Evolutionary conservation across 371 early-diverging fungal species (phyloP).

Genomic region (Ecytonucleospora hepatopenaei): DNA sequence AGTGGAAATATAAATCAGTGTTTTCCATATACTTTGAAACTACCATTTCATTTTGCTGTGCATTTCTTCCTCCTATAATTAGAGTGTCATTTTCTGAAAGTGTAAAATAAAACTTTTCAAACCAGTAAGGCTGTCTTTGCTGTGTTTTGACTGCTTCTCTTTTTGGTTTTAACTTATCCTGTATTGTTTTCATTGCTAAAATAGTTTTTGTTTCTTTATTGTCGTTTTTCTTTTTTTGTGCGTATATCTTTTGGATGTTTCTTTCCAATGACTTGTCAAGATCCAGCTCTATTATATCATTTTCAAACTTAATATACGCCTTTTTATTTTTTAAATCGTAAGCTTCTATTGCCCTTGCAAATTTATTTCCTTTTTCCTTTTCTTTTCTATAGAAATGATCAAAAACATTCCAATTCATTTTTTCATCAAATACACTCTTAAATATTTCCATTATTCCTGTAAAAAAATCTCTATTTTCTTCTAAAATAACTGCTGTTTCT

Average conservation of each 20-base stretch:
- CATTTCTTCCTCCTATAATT: constrained; percentile 84
- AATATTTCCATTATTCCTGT: constrained; percentile 38
- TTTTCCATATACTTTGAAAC: constrained; percentile 62
- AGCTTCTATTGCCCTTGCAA: constrained; percentile 36
- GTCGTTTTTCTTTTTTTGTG: constrained; percentile 48
- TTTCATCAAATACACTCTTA: constrained; percentile 32
- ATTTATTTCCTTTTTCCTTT: constrained; percentile 37
- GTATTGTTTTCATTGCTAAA: constrained; percentile 42
- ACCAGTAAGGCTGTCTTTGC: constrained; percentile 78
- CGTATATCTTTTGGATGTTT: constrained; percentile 41
- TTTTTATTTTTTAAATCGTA: constrained; percentile 48
- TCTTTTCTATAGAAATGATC: constrained; percentile 47
- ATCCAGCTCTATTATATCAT: constrained; percentile 22
- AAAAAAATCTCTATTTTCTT: constrained; percentile 36
- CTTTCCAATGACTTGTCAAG: constrained; percentile 13
- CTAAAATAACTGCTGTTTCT: constrained; percentile 24
- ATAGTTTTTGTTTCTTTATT: constrained; percentile 52
- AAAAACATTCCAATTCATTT: constrained; percentile 54
- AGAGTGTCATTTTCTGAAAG: constrained; percentile 75
- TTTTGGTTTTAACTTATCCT: constrained; percentile 28
- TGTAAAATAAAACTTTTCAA: constrained; percentile 96
- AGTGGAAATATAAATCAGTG: constrained; percentile 82
- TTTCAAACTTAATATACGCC: constrained; percentile 32
- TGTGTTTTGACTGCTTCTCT: constrained; percentile 20
- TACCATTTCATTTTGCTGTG: constrained; percentile 87